Percentiles rank a stretch among this genome's conserved stretches.
Evolutionary conservation across 352 stramenopile species (phyloP).

Genomic region (Phytopythium kandeliae): DNA sequence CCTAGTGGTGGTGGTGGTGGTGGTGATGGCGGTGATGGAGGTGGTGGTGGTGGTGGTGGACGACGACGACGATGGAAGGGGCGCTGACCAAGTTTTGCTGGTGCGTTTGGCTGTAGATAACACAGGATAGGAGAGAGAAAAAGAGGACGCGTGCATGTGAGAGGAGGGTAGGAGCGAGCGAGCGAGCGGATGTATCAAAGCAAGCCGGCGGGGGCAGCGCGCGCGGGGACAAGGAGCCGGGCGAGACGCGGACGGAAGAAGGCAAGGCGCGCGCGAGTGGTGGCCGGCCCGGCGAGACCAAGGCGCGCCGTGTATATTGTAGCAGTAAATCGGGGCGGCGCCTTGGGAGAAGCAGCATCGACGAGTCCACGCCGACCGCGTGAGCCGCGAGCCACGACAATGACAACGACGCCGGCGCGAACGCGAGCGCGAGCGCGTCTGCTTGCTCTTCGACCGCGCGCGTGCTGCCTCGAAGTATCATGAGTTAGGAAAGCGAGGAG

Average conservation of each 20-base stretch:
- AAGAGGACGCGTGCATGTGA: conserved; percentile 15
- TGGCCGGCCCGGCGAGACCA: conserved; percentile 8
- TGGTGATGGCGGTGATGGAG: no score
- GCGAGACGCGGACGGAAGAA: background rate
- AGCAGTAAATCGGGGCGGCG: conserved; percentile 50
- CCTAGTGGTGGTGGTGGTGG: no score
- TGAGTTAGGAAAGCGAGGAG: conserved; percentile 10
- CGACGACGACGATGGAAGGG: background rate
- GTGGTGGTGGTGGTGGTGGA: no score
- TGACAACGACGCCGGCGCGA: no score
- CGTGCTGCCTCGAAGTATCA: conserved; percentile 18
- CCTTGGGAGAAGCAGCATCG: conserved; percentile 6
- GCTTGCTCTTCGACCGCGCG: conserved; percentile 10
- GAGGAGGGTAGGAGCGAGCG: conserved; percentile 15
- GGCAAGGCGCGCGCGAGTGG: conserved; percentile 6
- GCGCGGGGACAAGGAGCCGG: conserved; percentile 1
- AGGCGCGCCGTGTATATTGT: conserved; percentile 54
- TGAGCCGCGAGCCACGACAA: conserved; percentile 14
- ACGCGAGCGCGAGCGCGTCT: conserved; percentile 7
- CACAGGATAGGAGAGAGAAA: conserved; percentile 22
- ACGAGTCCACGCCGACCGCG: conserved; percentile 10
- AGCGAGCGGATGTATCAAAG: conserved; percentile 19
- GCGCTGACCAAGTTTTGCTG: conserved; percentile 50
- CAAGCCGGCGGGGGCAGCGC: conserved; percentile 1
- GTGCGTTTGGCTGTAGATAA: conserved; percentile 52